Conservation (phyloP, 805 yeast genomes). For the Wickerhamomyces hampshirensis region DNA sequence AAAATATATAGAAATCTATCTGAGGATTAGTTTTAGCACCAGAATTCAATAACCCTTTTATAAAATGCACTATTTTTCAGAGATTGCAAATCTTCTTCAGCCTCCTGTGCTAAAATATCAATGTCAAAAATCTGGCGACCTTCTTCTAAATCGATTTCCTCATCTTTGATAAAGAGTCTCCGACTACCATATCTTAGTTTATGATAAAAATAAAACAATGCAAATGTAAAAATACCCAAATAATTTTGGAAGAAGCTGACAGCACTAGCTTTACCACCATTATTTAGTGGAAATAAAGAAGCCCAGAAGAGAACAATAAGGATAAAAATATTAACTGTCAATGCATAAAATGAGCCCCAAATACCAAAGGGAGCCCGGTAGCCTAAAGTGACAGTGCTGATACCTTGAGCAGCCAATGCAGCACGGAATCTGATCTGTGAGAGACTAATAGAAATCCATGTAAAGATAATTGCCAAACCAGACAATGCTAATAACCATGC, state of each 20-base stretch:
- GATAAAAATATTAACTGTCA: constrained; percentile 43
- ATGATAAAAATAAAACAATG: constrained; percentile 44
- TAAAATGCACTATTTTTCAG: constrained; percentile 16
- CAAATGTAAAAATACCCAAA: constrained; percentile 41
- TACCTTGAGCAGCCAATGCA: constrained; percentile 53
- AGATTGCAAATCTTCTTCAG: constrained; percentile 29
- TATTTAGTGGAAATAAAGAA: constrained; percentile 55
- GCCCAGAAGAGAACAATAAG: constrained; percentile 62
- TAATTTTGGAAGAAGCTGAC: constrained; percentile 48
- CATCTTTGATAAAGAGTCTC: constrained; percentile 29
- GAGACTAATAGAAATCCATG: constrained; percentile 56
- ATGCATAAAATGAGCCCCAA: constrained; percentile 49
- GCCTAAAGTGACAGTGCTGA: constrained; percentile 46
- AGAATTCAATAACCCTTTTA: constrained; percentile 19
- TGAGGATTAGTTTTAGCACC: no score
- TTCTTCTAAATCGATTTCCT: constrained; percentile 40
- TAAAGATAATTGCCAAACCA: constrained; percentile 56
- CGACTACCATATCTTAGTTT: constrained; percentile 41
- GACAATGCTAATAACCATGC: constrained; percentile 61
- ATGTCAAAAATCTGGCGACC: constrained; percentile 42
- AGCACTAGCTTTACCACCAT: constrained; percentile 32
- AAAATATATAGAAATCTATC: no score
- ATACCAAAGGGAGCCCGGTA: constrained; percentile 47
- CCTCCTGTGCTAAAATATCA: constrained; percentile 36
- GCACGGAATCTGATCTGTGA: constrained; percentile 55